Percentiles rank a stretch among this genome's conserved stretches.
phyloP scores from a whole-genome alignment of 2,329 filamentous ascomycete genomes.

The Hirsutella rhossiliensis region DNA sequence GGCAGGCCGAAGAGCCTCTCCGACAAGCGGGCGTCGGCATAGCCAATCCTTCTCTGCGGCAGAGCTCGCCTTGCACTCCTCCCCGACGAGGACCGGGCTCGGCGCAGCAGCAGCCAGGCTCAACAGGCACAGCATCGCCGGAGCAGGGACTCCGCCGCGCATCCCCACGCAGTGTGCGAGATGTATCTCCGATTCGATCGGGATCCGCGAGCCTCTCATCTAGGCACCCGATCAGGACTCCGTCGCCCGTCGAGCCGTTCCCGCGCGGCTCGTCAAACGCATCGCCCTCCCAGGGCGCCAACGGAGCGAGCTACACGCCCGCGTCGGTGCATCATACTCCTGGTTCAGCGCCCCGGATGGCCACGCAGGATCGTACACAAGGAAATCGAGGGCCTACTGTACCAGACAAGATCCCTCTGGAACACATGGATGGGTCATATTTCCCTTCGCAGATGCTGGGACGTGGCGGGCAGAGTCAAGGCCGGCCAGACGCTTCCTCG shows the following conservation, averaged over 20 bases:
- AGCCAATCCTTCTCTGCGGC: too few relatives aligned
- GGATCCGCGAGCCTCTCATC: constrained; percentile 8
- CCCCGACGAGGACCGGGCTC: too few relatives aligned
- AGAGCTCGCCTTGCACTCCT: too few relatives aligned
- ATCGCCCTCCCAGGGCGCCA: not conserved
- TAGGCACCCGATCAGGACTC: constrained; percentile 4
- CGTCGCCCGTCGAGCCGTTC: constrained; percentile 5
- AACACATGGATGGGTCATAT: not conserved
- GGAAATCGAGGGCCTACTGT: constrained; percentile 1
- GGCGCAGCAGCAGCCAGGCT: not conserved
- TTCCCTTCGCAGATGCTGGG: constrained; percentile 1
- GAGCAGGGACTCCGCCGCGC: constrained; percentile 2
- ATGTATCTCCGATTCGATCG: constrained; percentile 4
- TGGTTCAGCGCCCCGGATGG: not conserved
- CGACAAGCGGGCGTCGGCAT: too few relatives aligned
- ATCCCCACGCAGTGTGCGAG: not conserved
- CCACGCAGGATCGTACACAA: not conserved
- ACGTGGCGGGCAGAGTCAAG: not conserved
- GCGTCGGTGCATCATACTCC: constrained; percentile 1
- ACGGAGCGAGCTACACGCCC: constrained; percentile 1
- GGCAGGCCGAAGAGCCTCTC: not conserved
- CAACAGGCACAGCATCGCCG: not conserved
- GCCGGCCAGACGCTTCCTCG: not conserved
- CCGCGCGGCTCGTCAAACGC: constrained; percentile 6
- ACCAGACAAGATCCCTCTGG: constrained; percentile 2